Percentiles rank a stretch among this genome's conserved stretches.
These are phyloP conservation scores for Bruguiera hainesii DNA, from an alignment of 441 rosid species.

Conservation along the genomic window DNA sequence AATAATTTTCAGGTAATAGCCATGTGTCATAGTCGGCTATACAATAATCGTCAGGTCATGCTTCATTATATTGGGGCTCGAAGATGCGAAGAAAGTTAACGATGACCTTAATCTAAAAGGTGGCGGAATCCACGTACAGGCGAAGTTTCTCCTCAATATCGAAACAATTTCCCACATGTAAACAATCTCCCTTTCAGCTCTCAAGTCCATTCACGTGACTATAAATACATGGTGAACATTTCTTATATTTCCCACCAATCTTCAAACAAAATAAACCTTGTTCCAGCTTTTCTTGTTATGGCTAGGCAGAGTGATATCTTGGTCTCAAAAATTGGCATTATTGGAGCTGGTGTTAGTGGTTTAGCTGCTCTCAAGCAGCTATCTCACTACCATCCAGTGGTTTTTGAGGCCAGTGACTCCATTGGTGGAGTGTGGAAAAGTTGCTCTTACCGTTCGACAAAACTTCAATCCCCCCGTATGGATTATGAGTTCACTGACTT, in stretches of 20 bases:
- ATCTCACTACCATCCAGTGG: constrained; percentile 48
- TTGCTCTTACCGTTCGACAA: constrained; percentile 71
- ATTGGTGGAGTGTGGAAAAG: constrained; percentile 86
- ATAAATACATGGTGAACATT: constrained; percentile 28
- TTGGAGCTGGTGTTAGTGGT: constrained; percentile 88
- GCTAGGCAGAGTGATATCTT: constrained; percentile 22
- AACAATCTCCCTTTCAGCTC: neutral
- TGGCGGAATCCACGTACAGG: neutral
- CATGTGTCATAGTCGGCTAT: neutral
- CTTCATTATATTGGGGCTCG: constrained; percentile 6
- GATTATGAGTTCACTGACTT: constrained; percentile 82
- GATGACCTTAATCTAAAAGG: neutral
- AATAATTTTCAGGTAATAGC: neutral
- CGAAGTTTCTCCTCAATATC: constrained; percentile 28
- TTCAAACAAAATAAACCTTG: neutral
- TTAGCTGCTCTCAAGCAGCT: constrained; percentile 71
- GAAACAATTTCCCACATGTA: constrained; percentile 21
- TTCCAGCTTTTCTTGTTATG: constrained; percentile 14
- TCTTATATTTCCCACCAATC: neutral
- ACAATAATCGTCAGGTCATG: too few species aligned
- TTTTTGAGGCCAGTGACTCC: constrained; percentile 70
- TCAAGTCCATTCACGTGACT: constrained; percentile 28
- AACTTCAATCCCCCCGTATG: constrained; percentile 62
- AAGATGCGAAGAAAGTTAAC: constrained; percentile 28
- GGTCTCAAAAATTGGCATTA: constrained; percentile 55